Evolutionary conservation across 1,284 basidiomycete genomes (phyloP).

Genomic region (Quambalaria eucalypti): DNA sequence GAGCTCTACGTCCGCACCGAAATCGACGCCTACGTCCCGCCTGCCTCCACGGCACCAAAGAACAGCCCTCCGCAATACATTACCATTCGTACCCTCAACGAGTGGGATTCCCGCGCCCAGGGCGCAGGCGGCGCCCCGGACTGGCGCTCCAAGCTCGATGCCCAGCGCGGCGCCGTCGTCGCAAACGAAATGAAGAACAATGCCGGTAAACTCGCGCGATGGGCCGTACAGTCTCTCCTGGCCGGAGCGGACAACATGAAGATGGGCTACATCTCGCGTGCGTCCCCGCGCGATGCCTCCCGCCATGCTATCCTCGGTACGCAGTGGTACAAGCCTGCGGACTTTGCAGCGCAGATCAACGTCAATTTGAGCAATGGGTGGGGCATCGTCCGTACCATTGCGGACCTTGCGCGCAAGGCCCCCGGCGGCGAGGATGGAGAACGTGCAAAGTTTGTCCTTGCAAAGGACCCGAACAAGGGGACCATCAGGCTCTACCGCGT

Average conservation of each 20-base stretch:
- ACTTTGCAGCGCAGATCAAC: conserved; percentile 91
- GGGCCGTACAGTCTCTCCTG: conserved; percentile 89
- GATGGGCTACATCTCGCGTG: conserved; percentile 87
- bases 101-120: conserved; percentile 85
- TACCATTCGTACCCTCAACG: conserved; percentile 90
- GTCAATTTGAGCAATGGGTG: conserved; percentile 91
- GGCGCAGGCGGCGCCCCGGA: conserved; percentile 89
- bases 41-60: conserved; percentile 30
- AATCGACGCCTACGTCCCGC: conserved; percentile 71
- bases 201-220: conserved; percentile 92
- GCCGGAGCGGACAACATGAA: conserved; percentile 96
- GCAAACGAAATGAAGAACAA: conserved; percentile 99
- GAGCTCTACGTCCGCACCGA: conserved; percentile 90
- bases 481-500: conserved; percentile 88
- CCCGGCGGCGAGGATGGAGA: conserved; percentile 14
- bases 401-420: conserved; percentile 36
- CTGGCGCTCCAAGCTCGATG: conserved; percentile 91
- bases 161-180: conserved; percentile 92
- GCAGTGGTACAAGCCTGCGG: conserved; percentile 83
- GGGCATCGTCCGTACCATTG: conserved; percentile 68
- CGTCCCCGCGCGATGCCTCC: conserved; percentile 83
- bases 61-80: conserved; percentile 49
- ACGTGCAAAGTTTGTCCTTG: conserved; percentile 36
- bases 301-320: conserved; percentile 93
- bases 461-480: conserved; percentile 52